phyloP scores from a whole-genome alignment of 2,329 filamentous ascomycete species.

The Colletotrichum musae region DNA sequence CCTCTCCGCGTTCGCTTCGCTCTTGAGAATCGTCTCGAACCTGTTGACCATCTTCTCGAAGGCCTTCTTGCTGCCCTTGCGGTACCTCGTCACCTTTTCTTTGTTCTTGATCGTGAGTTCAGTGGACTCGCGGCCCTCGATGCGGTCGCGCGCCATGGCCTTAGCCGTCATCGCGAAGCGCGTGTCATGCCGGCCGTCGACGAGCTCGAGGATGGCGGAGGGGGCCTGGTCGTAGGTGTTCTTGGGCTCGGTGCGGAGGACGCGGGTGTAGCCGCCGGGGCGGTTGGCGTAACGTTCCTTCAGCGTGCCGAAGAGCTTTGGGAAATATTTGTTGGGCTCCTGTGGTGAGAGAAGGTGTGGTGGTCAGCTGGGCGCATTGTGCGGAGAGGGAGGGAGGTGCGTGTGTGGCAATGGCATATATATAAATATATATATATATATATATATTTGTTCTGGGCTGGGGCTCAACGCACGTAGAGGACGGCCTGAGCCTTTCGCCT shows the following conservation, averaged over 20 bases:
- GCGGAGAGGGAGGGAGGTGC: too few relatives aligned
- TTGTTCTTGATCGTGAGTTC: slow-evolving; percentile 84
- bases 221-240: slow-evolving; percentile 88
- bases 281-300: slow-evolving; percentile 83
- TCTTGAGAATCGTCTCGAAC: background rate
- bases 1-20: slow-evolving; percentile 16
- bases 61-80: slow-evolving; percentile 70
- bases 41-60: slow-evolving; percentile 49
- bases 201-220: slow-evolving; percentile 92
- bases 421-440: too few relatives aligned
- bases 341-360: slow-evolving; percentile 61
- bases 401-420: too few relatives aligned
- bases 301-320: slow-evolving; percentile 90
- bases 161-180: slow-evolving; percentile 95
- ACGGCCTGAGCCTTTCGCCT: slow-evolving; percentile 82
- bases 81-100: slow-evolving; percentile 84
- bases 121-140: slow-evolving; percentile 71
- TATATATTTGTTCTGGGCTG: too few relatives aligned
- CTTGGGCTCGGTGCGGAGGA: slow-evolving; percentile 90
- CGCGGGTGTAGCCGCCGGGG: slow-evolving; percentile 94
- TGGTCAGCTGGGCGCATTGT: too few relatives aligned
- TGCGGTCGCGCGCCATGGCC: slow-evolving; percentile 77
- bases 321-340: slow-evolving; percentile 67
- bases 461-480: slow-evolving; percentile 75
- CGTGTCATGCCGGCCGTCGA: slow-evolving; percentile 94